Base-by-base conservation (phyloP, 31 red algal species). In the Asparagopsis taxiformis region DNA sequence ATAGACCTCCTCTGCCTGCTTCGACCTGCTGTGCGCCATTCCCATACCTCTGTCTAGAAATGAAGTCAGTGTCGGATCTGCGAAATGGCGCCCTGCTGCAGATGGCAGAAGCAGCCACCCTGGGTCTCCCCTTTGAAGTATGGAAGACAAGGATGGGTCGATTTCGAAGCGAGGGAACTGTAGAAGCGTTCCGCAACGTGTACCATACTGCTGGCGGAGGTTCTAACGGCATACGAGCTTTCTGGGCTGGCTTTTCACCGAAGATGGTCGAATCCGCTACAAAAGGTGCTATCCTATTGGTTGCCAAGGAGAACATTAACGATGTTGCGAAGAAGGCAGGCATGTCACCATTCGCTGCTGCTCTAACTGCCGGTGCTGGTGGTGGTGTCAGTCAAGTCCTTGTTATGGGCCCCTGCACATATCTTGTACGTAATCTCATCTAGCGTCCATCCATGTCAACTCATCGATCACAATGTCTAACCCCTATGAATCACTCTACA, bases 91-190 rank as follows among this genome's bases (percentile, higher is more conserved):
- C 87, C 3, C 35, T 91, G 23, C 68, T 91, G 26, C 87, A 91
- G 51, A 82, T 82, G 77, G 70, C 79, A 23, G 87, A 91, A 31
- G 87, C 87, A 7, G 87, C 87, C 20, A 91, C 78, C 15, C 44
- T 91, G 28, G 87, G 87, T n/a, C 78, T 91, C 3, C 87, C 87
- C 31, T 76, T 91, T 65, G 87, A 91, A 71, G 87, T 91, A 26
- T 91, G 87, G 87, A 91, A 91, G 62, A 91, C 87, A 21, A 51
- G 87, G 19, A 91, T 91, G 87, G 87, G 87, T 20, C 77, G 87
- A 38, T 82, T 81, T 58, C 77, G 87, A 26, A 82, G 38, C 38
- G 87, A 91, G 49, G 31, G 32, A 23, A 91, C 77, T 9, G 33
- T 82, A 17, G 19, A 58, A 26, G 87, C 87, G 26, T 91, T 91